Base-by-base conservation (phyloP, 2,329 filamentous ascomycete genomes). In the Cercospora zeina region DNA sequence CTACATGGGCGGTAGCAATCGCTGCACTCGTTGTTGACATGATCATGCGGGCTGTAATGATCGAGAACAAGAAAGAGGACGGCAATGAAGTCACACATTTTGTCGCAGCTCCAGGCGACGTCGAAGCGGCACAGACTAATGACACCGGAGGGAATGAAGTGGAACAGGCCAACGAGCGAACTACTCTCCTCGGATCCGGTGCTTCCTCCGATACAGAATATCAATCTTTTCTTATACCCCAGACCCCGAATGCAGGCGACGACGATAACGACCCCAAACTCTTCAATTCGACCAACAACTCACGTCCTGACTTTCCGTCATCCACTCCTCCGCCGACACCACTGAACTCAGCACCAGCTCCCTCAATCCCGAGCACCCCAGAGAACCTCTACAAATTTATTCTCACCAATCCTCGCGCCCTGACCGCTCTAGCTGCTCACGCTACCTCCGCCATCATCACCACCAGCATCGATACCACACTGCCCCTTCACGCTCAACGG, bases 401-500 rank as follows among this genome's bases (percentile, higher is more conserved):
- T 39, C 49, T 66, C 14, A 54, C 42, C 11, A 54, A 63, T 13
- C 34, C 39, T 1, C 16, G 24, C 8, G 54, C 54, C 14, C 59
- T 53, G 30, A 62, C 64, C 6, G 59, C 64, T 0, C 54, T 68
- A 11, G 54, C 59, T 4, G 64, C 64, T 37, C 49, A 63, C 11
- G 59, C 51, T 4, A 61, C 60, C 6, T 65, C 65, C 16, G 58
- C 66, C n/a, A 50, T 64, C 5, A 59, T 66, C 10, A 34, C 66
- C 2, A 62, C 64, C 24, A 62, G 64, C n/a, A 65, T 68, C 45
- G 66, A 68, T 39, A 54, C 66, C n/a, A 65, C 64, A 1, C 51
- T 68, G 4, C 66, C 66, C 16, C 36, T 68, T 4, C 64, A 68
- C 31, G 49, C 64, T 13, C 54, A 60, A 16, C 42, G 59, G 13